Percentiles rank a stretch among this genome's conserved stretches.
phyloP scores from a whole-genome alignment of 2,329 filamentous ascomycete species.

The Talaromyces islandicus region DNA sequence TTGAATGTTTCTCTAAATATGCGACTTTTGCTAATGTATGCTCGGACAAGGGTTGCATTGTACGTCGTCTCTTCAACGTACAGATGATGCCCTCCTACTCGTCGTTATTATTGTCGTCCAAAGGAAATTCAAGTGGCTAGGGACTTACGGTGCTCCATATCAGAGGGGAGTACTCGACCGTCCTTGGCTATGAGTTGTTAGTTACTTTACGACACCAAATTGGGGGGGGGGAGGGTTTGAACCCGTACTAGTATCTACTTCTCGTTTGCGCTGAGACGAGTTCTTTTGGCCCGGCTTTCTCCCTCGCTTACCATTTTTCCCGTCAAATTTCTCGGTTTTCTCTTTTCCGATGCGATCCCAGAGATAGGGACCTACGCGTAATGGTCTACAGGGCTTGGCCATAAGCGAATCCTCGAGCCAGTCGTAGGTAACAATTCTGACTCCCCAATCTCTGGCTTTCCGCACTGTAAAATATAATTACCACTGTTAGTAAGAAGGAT shows the following conservation, averaged over 20 bases:
- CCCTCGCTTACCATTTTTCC: not conserved
- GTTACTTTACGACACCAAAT: not conserved
- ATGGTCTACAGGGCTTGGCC: constrained; percentile 27
- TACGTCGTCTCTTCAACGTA: constrained; percentile 59
- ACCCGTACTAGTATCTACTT: constrained; percentile 5
- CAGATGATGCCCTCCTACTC: constrained; percentile 55
- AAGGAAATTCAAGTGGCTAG: not conserved
- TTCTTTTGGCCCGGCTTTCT: constrained; percentile 9
- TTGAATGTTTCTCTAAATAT: constrained; percentile 51
- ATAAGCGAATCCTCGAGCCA: constrained; percentile 43
- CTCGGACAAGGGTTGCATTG: constrained; percentile 55
- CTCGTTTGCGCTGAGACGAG: not conserved
- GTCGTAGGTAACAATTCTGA: constrained; percentile 42
- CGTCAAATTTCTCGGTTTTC: constrained; percentile 17
- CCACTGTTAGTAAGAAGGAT: not conserved
- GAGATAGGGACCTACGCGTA: constrained; percentile 28
- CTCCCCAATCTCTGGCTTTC: constrained; percentile 30
- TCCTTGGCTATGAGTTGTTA: constrained; percentile 9
- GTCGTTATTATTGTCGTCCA: not conserved
- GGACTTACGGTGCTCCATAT: constrained; percentile 16
- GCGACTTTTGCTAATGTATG: constrained; percentile 40
- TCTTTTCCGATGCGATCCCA: constrained; percentile 33
- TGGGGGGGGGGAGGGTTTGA: too few relatives aligned
- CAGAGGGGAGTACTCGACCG: constrained; percentile 14
- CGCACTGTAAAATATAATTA: constrained; percentile 27